A percentile compares a stretch with the other conserved stretches of the same genome.
Evolutionary conservation across 371 early-diverging fungal genomes (phyloP).

Genomic region (Apophysomyces sp.): DNA sequence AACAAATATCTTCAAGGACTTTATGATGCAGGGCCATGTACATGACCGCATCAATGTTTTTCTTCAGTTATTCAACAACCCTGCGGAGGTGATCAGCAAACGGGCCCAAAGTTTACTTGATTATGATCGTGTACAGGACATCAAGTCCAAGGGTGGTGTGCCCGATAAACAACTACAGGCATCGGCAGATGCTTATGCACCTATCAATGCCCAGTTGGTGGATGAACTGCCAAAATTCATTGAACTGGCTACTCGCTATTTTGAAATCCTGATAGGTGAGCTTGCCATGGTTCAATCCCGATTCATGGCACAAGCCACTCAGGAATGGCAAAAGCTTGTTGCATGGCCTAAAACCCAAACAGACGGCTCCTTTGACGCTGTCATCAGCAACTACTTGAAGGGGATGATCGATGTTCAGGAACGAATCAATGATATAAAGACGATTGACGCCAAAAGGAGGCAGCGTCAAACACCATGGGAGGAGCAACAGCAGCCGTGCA

Average conservation of each 20-base stretch:
- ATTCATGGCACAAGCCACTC: slow-evolving; percentile 33
- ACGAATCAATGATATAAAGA: background rate
- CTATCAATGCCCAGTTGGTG: slow-evolving; percentile 66
- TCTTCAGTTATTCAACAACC: slow-evolving; percentile 54
- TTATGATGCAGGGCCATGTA: slow-evolving; percentile 6
- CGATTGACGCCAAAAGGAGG: background rate
- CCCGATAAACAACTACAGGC: slow-evolving; percentile 65
- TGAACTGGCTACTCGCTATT: slow-evolving; percentile 49
- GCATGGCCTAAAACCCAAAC: background rate
- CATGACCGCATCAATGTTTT: slow-evolving; percentile 40
- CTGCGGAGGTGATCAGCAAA: slow-evolving; percentile 64
- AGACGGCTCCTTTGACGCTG: background rate
- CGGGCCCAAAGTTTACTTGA: slow-evolving; percentile 64
- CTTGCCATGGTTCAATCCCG: slow-evolving; percentile 54
- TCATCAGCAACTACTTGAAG: background rate
- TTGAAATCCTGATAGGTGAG: slow-evolving; percentile 51
- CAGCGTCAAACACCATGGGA: background rate
- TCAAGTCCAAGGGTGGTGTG: slow-evolving; percentile 60
- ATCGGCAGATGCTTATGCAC: slow-evolving; percentile 58
- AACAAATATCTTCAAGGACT: background rate
- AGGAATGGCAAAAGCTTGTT: slow-evolving; percentile 31
- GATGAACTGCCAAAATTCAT: slow-evolving; percentile 71
- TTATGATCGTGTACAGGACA: slow-evolving; percentile 56
- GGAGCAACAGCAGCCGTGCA: background rate
- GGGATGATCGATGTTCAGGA: background rate